These are phyloP conservation scores for Grigorovia yakushimaensis DNA, from an alignment of 805 yeast genomes.

Conservation along the genomic window DNA sequence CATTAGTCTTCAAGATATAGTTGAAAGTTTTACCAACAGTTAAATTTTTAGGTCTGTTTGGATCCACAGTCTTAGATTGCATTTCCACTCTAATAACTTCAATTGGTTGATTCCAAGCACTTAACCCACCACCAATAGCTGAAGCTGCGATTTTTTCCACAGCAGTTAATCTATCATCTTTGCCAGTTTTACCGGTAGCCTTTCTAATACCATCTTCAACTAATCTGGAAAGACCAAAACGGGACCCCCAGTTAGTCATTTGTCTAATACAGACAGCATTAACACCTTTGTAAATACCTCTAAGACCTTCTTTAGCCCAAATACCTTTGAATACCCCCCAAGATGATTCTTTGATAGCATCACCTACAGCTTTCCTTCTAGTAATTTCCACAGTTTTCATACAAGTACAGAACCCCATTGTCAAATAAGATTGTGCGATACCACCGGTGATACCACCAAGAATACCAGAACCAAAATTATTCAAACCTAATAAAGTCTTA, in stretches of 20 bases:
- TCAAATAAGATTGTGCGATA: conserved; percentile 88
- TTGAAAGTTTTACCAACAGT: conserved; percentile 66
- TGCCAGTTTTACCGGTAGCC: conserved; percentile 45
- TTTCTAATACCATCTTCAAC: conserved; percentile 79
- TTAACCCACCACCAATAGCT: conserved; percentile 91
- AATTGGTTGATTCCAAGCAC: conserved; percentile 98
- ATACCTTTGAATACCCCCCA: conserved; percentile 83
- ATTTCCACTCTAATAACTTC: conserved; percentile 96
- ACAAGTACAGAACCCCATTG: conserved; percentile 98
- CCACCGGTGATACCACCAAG: conserved; percentile 96
- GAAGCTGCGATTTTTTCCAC: conserved; percentile 77
- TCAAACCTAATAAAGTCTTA: conserved; percentile 46
- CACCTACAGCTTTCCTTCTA: conserved; percentile 62
- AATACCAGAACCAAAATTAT: conserved; percentile 76
- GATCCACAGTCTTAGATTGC: conserved; percentile 92
- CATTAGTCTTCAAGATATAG: conserved; percentile 76
- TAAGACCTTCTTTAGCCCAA: conserved; percentile 75
- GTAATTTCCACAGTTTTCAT: conserved; percentile 99
- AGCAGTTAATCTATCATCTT: conserved; percentile 54
- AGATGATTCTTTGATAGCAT: conserved; percentile 56
- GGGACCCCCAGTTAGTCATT: conserved; percentile 98
- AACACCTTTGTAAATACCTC: conserved; percentile 95
- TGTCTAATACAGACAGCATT: conserved; percentile 99
- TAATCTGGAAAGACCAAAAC: conserved; percentile 86
- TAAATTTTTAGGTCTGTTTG: conserved; percentile 89